Evolutionary conservation across 768 basidiomycete species (phyloP).

Genomic region (Psilocybe tampanensis): DNA sequence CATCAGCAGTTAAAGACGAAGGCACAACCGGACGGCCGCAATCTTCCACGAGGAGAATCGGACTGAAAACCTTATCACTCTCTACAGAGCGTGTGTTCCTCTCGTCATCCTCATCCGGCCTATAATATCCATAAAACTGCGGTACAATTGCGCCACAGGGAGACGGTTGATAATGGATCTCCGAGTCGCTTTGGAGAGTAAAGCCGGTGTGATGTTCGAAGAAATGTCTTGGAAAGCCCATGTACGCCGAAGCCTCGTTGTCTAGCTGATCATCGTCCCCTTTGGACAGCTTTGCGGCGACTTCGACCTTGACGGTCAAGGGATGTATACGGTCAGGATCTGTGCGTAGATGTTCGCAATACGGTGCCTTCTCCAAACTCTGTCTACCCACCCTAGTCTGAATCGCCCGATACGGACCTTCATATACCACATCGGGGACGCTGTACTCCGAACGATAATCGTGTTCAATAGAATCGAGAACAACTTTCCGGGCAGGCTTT

Average conservation of each 20-base stretch:
- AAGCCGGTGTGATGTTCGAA: slow-evolving; percentile 51
- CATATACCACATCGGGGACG: slow-evolving; percentile 14
- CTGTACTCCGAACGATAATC: background rate
- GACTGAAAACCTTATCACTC: slow-evolving; percentile 34
- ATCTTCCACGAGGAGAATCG: slow-evolving; percentile 45
- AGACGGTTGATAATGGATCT: slow-evolving; percentile 34
- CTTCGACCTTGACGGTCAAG: slow-evolving; percentile 38
- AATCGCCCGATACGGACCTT: slow-evolving; percentile 29
- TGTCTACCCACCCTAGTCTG: slow-evolving; percentile 33
- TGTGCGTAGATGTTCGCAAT: slow-evolving; percentile 31
- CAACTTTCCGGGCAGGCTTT: slow-evolving; percentile 2
- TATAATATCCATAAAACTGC: slow-evolving; percentile 67
- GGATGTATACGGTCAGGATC: slow-evolving; percentile 24
- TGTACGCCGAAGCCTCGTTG: slow-evolving; percentile 46
- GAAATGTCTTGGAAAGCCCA: slow-evolving; percentile 43
- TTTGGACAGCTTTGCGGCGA: slow-evolving; percentile 46
- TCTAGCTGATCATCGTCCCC: slow-evolving; percentile 36
- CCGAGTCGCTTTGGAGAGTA: slow-evolving; percentile 32
- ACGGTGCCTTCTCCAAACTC: slow-evolving; percentile 28
- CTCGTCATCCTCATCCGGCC: slow-evolving; percentile 13
- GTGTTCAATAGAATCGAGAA: slow-evolving; percentile 8
- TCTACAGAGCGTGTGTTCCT: no score
- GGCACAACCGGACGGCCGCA: slow-evolving; percentile 36
- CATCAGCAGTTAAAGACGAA: slow-evolving; percentile 34
- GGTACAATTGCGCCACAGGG: slow-evolving; percentile 57